Percentiles rank a stretch among this genome's conserved stretches.
These are phyloP conservation scores for Carnegiea gigantea DNA, from an alignment of 179 eudicot genomes.

Conservation along the genomic window DNA sequence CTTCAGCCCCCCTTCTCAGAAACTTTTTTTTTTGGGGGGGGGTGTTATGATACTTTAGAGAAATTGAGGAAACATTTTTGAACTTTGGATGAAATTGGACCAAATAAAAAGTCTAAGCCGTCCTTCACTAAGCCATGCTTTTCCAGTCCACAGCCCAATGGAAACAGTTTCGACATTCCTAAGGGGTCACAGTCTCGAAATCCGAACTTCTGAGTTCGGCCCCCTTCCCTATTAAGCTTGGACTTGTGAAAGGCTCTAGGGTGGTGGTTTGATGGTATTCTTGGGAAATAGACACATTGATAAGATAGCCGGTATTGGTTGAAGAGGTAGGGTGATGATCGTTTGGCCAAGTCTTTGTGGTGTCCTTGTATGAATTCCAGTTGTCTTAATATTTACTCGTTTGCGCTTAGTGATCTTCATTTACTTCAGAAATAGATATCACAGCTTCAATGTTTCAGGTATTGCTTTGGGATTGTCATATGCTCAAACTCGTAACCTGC, in stretches of 20 bases:
- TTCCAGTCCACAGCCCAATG: not conserved
- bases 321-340: not conserved
- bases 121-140: not conserved
- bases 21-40: no score
- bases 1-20: not conserved
- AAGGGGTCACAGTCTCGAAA: not conserved
- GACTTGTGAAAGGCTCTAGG: not conserved
- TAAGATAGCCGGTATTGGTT: not conserved
- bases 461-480: conserved; percentile 80
- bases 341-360: not conserved
- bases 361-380: conserved; percentile 6
- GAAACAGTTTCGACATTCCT: not conserved
- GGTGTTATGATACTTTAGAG: not conserved
- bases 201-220: not conserved
- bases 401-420: conserved; percentile 1
- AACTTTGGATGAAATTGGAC: not conserved
- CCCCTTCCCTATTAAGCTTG: not conserved
- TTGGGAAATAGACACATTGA: not conserved
- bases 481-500: conserved; percentile 93
- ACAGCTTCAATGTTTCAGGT: conserved; percentile 38
- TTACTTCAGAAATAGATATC: no score
- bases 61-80: not conserved
- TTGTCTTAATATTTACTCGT: not conserved
- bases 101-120: not conserved
- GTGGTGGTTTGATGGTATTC: not conserved